Base-by-base conservation (phyloP, 805 yeast genomes). In the Cyberlindnera veronae region DNA sequence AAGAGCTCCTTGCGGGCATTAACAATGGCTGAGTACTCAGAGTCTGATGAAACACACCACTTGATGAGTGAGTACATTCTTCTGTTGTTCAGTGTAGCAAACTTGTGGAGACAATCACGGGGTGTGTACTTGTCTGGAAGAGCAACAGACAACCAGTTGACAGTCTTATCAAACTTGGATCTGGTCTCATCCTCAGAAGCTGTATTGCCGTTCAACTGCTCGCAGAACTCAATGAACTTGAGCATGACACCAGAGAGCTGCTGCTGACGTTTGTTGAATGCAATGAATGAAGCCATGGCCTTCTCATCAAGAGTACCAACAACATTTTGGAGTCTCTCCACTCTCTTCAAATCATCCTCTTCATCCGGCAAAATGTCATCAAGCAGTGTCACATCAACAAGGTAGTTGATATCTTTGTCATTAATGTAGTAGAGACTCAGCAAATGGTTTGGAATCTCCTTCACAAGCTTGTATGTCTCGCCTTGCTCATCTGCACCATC, bases 391-490 rank as follows among this genome's bases (percentile, higher is more conserved):
- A 62, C 45, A 55, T 88, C 96, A 12, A 87, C 83, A 11, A 73
- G 64, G 11, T 80, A 71, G 41, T 81, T 86, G 36, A 86, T 80
- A 9, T 69, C 66, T 37, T 64, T 71, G 50, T 84, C 89, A 55
- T 87, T 86, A 47, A 89, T 81, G 53, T 84, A 89, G 36, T 83
- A 71, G 32, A 86, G 68, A 17, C 78, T 75, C 33, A 89, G 63
- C 1, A 89, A 58, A 17, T 72, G 71, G 32, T 77, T 75, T 1
- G 96, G 96, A 19, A 88, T 78, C 21, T 58, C 50, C 14, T 57
- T 55, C 3, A 64, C 53, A 9, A 63, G 45, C 6, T 53, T 58
- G 55, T 61, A 60, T 2, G 59, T 43, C 11, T 55, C n/a, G n/a
- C n/a, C 58, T 6, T 39, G 33, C 10, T 46, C 43, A 3, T 41